Evolutionary conservation across 148 eudicot species (phyloP).

Genomic region (Chenopodium berlandieri): DNA sequence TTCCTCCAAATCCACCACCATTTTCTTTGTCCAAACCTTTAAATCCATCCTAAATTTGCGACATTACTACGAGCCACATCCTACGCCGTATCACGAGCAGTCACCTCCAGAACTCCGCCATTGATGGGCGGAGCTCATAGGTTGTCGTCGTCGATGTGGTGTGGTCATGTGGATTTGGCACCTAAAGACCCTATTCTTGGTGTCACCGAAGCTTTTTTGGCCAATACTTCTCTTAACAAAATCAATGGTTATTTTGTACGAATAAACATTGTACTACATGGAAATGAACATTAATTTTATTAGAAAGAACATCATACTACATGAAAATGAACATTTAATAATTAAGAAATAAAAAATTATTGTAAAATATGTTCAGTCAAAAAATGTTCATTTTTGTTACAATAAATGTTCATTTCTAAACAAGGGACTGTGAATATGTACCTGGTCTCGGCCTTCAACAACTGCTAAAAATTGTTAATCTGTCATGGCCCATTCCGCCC

Average conservation of each 20-base stretch:
- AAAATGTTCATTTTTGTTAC: too few species aligned
- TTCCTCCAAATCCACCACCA: neutral
- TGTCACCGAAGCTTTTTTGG: slow-evolving; percentile 87
- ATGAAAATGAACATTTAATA: too few species aligned
- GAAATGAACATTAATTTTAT: too few species aligned
- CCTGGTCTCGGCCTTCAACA: too few species aligned
- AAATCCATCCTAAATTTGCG: slow-evolving; percentile 25
- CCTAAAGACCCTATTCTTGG: slow-evolving; percentile 95
- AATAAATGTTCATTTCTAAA: too few species aligned
- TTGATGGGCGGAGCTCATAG: slow-evolving; percentile 34
- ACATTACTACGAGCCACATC: slow-evolving; percentile 43
- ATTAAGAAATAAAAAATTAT: too few species aligned
- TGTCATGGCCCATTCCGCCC: too few species aligned
- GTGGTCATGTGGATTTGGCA: slow-evolving; percentile 79
- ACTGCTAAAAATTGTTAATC: too few species aligned
- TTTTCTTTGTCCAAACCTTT: neutral
- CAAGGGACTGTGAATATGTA: too few species aligned
- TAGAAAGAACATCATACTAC: too few species aligned
- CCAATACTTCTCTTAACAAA: slow-evolving; percentile 78
- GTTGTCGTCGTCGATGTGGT: slow-evolving; percentile 50
- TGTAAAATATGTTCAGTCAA: too few species aligned
- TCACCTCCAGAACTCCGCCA: slow-evolving; percentile 9
- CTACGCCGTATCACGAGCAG: slow-evolving; percentile 8
- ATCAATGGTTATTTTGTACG: slow-evolving; percentile 42
- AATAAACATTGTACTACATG: too few species aligned